Conservation (phyloP, 306 rosid genomes). For the Acmispon strigosus region DNA sequence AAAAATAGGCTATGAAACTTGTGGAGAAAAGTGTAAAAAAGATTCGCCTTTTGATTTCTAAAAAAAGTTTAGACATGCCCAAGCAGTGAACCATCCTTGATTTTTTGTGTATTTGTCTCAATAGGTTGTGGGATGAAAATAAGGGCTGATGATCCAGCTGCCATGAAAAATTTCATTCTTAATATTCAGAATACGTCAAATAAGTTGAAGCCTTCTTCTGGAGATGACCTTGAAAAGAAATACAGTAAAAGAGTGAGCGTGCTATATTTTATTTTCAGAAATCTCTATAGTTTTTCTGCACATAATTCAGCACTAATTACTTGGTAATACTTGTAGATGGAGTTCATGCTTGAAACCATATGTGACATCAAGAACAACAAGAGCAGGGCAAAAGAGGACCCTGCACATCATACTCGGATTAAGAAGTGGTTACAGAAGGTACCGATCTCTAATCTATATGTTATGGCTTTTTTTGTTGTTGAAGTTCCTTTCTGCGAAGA, state of each 20-base stretch:
- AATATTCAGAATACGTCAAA: conserved; percentile 66
- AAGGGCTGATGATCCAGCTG: conserved; percentile 81
- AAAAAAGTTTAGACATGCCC: too few relatives aligned
- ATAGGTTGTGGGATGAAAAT: conserved; percentile 97
- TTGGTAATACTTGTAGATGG: conserved; percentile 66
- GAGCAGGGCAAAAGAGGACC: conserved; percentile 68
- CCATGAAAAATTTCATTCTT: conserved; percentile 72
- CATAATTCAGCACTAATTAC: conserved; percentile 14
- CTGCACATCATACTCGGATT: conserved; percentile 61
- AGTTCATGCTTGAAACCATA: conserved; percentile 93
- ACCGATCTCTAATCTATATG: conserved; percentile 4
- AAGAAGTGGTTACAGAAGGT: conserved; percentile 97
- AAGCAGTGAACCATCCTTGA: too few relatives aligned
- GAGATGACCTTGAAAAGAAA: conserved; percentile 39
- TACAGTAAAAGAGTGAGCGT: conserved; percentile 69
- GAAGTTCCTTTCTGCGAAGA: not conserved
- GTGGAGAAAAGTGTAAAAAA: not conserved
- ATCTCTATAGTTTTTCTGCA: not conserved
- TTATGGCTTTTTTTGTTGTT: conserved; percentile 10
- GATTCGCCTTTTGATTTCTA: not conserved
- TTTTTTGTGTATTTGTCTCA: conserved; percentile 7
- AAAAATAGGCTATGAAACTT: not conserved
- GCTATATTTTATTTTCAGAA: conserved; percentile 4
- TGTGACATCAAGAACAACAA: conserved; percentile 95
- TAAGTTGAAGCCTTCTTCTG: conserved; percentile 53